Base-by-base conservation (phyloP, 306 rosid species). In the Adenanthera pavonina region DNA sequence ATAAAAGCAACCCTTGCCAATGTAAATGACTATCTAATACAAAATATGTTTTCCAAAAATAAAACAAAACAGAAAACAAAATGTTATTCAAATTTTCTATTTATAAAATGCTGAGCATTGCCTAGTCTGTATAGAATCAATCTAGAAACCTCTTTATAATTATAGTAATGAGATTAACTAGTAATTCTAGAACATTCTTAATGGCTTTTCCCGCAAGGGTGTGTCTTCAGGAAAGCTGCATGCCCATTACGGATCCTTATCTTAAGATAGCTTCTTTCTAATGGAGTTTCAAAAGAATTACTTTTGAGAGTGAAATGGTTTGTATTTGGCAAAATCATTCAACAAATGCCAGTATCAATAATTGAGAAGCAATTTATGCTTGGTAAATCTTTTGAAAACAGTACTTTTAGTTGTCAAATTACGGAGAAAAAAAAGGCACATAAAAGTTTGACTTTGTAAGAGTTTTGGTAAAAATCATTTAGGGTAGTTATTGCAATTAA, bases 151-250 rank as follows among this genome's bases (percentile, higher is more conserved):
- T 12, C 19, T 12, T 33, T 11, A 62, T 17, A 62, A 33, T 33
- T 60, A 60, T 1, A 60, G 67, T 30, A 60, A 60, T 9, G 68
- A 79, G 48, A 51, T 20, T 70, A 76, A 69, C 36, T 48, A 46
- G 44, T 81, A 53, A 72, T 49, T 48, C 38, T 68, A 65, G 60
- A 76, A 40, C 46, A 8, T 77, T 80, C 60, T 54, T 44, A 36
- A 57, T 71, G 83, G 66, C 54, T 65, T 80, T 54, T 56, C 67
- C 60, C 16, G n/a, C 44, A 77, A 44, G 7, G 70, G 52, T 66
- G 8, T 16, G 41, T 44, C 41, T 70, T 77, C 51, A 78, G 51
- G 35, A 34, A 62, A 52, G 76, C 19, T 11, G 52, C 52, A 48
- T 12, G 15, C 52, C 52, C 16, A 0, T 12, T 12, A 11, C 52